Base-by-base conservation (phyloP, 2,329 filamentous ascomycete species). In the Aspergillus sp. region DNA sequence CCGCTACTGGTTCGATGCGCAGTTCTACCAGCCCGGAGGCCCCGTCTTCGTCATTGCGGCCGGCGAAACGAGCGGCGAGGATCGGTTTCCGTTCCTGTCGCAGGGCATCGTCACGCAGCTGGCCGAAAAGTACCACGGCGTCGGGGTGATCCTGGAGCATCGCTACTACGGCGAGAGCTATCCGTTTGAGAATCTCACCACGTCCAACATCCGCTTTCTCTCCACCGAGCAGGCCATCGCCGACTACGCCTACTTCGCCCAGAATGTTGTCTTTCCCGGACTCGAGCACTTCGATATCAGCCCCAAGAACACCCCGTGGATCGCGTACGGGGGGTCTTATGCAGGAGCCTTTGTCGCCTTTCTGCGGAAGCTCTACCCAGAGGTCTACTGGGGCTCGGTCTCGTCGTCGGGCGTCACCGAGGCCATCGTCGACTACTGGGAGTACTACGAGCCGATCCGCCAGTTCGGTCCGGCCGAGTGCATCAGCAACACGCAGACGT, bases 251-350 rank as follows among this genome's bases (percentile, higher is more conserved):
- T 95, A 89, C 71, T 95, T 96, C 71, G 88, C 89, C 0, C 72
- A 83, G 55, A 81, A 94, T 58, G 79, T 91, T 38, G 76, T 83
- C 47, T 91, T 92, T 55, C 77, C 83, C 0, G 89, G 89, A 0
- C 71, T 91, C 4, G 85, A 89, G 64, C 71, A 88, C 56, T 64
- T 81, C 20, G 80, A 91, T 57, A 72, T 94, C 34, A 89, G 83
- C 0, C 82, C 88, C 0, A 74, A 81, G 0, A 78, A 76, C 2
- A 85, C 84, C 0, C 83, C 90, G 0, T 94, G 87, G 73, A 86
- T 96, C 53, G 84, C 84, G 0, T 96, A 95, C 56, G 91, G 91
- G 1, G 90, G 90, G 1, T 91, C 88, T 0, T 96, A 96, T 64
- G 88, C 90, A 0, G 91, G 91, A 2, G 87, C 86, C 0, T 88